Conservation (phyloP, 768 basidiomycete genomes). For the Calvatia gigantea region DNA sequence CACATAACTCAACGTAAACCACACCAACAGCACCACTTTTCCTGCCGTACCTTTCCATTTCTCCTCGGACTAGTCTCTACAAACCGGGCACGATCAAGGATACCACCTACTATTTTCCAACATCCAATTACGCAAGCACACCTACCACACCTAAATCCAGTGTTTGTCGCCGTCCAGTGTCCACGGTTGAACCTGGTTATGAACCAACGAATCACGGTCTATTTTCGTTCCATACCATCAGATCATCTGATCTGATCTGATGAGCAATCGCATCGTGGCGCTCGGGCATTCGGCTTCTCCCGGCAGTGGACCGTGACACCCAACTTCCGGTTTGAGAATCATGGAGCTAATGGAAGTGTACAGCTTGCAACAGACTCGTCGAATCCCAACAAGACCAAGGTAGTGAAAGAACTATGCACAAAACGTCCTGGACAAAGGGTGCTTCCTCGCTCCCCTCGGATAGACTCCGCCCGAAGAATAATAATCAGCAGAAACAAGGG, state of each 20-base stretch:
- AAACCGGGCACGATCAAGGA: not conserved
- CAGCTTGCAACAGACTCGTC: too few species aligned
- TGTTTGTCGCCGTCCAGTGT: not conserved
- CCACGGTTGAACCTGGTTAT: not conserved
- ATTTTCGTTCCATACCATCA: not conserved
- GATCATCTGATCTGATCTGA: not conserved
- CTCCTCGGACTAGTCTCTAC: not conserved
- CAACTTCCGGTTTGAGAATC: too few species aligned
- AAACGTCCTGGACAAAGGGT: constrained; percentile 42
- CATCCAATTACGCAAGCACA: too few species aligned
- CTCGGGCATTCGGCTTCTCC: not conserved
- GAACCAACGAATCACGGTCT: too few species aligned
- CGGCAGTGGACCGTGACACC: not conserved
- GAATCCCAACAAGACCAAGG: too few species aligned
- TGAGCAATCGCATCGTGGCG: constrained; percentile 10
- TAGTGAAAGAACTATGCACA: constrained; percentile 25
- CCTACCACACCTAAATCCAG: too few species aligned
- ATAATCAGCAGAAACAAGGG: constrained; percentile 21
- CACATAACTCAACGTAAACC: not conserved
- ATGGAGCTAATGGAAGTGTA: too few species aligned
- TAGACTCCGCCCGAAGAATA: constrained; percentile 36
- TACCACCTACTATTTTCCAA: too few species aligned
- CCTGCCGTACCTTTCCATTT: not conserved
- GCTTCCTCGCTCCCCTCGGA: constrained; percentile 51
- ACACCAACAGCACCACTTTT: not conserved